phyloP scores from a whole-genome alignment of 805 yeast genomes.

The Nakazawaea laoshanensis region DNA sequence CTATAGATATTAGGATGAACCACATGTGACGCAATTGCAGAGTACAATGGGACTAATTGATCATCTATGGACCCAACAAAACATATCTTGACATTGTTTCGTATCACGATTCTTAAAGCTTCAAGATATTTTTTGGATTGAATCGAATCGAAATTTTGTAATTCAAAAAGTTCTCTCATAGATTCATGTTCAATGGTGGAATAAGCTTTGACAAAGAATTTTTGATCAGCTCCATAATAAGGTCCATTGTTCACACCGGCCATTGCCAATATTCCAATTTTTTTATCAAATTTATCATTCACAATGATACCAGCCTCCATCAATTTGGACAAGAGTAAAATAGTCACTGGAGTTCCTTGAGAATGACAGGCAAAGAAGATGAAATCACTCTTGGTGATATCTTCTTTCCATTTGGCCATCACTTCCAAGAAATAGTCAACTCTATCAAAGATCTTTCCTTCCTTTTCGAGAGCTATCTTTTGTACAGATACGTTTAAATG shows the following conservation, averaged over 20 bases:
- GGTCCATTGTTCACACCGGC: conserved; percentile 96
- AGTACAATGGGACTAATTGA: conserved; percentile 88
- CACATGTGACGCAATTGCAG: conserved; percentile 74
- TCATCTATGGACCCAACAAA: conserved; percentile 89
- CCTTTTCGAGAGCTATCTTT: conserved; percentile 88
- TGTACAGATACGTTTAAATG: conserved; percentile 49
- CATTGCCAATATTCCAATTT: conserved; percentile 79
- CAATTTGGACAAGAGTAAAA: conserved; percentile 65
- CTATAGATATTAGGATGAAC: conserved; percentile 86
- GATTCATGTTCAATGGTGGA: conserved; percentile 88
- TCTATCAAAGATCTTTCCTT: conserved; percentile 82
- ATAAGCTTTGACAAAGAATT: conserved; percentile 76
- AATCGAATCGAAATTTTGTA: conserved; percentile 65
- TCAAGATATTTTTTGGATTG: conserved; percentile 68
- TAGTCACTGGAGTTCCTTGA: conserved; percentile 91
- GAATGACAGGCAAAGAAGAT: conserved; percentile 92
- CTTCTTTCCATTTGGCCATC: conserved; percentile 53
- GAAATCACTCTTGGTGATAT: conserved; percentile 54
- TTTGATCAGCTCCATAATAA: conserved; percentile 81
- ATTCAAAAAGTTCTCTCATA: conserved; percentile 76
- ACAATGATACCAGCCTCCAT: conserved; percentile 50
- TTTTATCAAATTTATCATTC: conserved; percentile 25
- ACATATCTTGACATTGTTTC: conserved; percentile 66
- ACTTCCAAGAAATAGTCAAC: conserved; percentile 74
- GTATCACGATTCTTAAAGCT: conserved; percentile 54